Evolutionary conservation across 116 monocot species (phyloP).

Genomic region (Dioscorea cayenensis): DNA sequence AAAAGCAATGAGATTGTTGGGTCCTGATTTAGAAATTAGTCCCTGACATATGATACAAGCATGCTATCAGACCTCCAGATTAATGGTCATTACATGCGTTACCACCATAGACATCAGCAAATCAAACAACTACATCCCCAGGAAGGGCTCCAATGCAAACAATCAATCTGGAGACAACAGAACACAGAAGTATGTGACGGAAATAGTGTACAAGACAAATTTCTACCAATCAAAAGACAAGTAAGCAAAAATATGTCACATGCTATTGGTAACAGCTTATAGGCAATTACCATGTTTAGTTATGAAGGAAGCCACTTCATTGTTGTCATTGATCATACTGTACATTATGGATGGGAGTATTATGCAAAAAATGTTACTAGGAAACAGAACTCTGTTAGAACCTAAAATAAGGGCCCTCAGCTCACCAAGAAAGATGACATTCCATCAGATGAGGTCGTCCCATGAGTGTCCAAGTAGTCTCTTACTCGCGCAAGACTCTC

Average conservation of each 20-base stretch:
- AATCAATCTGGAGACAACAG: too few relatives aligned
- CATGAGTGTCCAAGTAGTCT: slow-evolving; percentile 81
- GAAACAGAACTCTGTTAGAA: background rate
- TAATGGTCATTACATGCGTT: too few relatives aligned
- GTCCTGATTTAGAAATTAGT: too few relatives aligned
- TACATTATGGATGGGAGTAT: background rate
- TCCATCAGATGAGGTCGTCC: slow-evolving; percentile 87
- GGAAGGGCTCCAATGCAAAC: too few relatives aligned
- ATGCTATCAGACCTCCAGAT: too few relatives aligned
- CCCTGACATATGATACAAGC: too few relatives aligned
- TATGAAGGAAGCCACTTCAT: too few relatives aligned
- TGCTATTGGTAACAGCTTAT: background rate
- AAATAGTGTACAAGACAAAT: too few relatives aligned
- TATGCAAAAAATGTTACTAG: background rate
- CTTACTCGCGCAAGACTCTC: slow-evolving; percentile 76
- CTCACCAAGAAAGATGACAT: slow-evolving; percentile 81
- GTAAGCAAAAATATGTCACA: background rate
- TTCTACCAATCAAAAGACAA: background rate
- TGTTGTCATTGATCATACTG: background rate
- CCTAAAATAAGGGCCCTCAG: background rate
- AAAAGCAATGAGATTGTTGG: too few relatives aligned
- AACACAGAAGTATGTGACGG: too few relatives aligned
- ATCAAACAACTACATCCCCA: too few relatives aligned
- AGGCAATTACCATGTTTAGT: background rate
- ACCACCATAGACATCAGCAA: too few relatives aligned